Evolutionary conservation across 306 rosid species (phyloP), one percentile per base, ranked within the genome.

Genomic region (Alnus rubra): DNA sequence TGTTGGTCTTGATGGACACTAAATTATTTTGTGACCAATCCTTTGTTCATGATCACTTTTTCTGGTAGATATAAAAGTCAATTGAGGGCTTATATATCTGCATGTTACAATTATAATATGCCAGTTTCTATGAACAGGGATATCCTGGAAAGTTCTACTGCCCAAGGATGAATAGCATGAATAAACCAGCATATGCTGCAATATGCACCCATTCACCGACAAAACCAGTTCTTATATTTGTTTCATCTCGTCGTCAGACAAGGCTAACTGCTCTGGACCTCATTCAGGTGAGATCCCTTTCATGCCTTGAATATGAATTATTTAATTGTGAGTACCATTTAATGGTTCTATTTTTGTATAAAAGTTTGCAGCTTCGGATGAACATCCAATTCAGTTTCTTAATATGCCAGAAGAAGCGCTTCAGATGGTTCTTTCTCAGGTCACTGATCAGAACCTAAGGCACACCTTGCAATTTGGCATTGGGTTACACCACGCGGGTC

Each of bases 111-210:
- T 37, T 67, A 6, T 73, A 37, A 69, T 53, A 44, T 19, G 4
- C 33, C 45, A 18, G 18, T n/a, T 74, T 50, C 62, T 75, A 63
- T 67, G 54, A 56, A 60, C 85, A 92, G 98, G 98, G 98, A 74
- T 95, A 95, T 86, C 98, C 98, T 80, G 98, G 98, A 85, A 95
- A 92, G 86, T 91, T 86, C 82, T 95, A 95, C 87, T 95, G 98
- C 83, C 98, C 98, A 31, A 88, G 98, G 87, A 95, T 95, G 98
- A 92, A 88, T 84, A 95, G 96, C 83, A 95, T 95, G 98, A 95
- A 95, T 71, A 95, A 95, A 88, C 98, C 98, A 73, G 84, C 98
- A 44, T 92, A 95, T 85, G 98, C 98, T 75, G 97, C 98, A 78
- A 95, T 95, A 82, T 89, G 97, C 88, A 95, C 98, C 67, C 98